Evolutionary conservation across 257 asterid species (phyloP), one percentile per base, ranked within the genome.

Genomic region (Solanum arcanum): DNA sequence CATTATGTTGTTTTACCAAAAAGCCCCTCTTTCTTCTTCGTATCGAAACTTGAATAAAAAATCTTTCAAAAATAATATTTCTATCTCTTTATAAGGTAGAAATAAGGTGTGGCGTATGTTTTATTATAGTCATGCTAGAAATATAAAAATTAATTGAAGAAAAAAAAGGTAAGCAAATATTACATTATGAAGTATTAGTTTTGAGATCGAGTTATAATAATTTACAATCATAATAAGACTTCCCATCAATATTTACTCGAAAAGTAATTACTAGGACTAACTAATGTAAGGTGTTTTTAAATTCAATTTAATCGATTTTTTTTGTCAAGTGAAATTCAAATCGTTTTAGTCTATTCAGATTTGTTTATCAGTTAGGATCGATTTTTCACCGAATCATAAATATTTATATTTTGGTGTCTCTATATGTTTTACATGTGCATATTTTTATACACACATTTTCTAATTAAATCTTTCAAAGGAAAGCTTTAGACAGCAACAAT

Each of bases 31-130:
- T 42, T 0, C 23, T 76, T 70, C 77, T 70, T 16, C 6, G 15
- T 8, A 31, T 31, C 1, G 1, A 4, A 72, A 16, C 0, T 9
- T 3, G 7, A 31, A 7, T 16, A 0, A 0, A 7, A 1, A 5
- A 3, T 13, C 0, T 70, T 15, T 70, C 2, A 2, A 4, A 31
- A 31, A 70, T 70, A 3, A 0, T 2, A 0, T 1, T 69, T 29
- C 0, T 14, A 15, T 3, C 1, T 3, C 1, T 69, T 29, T 3
- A 29, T 18, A 11, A 68, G 23, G 0, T 29, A 29, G 3, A 0
- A 7, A 13, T 68, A 68, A 68, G 23, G 5, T 29, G 7, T 21
- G 2, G 21, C 3, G 5, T 27, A 13, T 12, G 4, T 14, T 66
- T 6, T 68, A 0, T 27, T 68, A 27, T 27, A 1, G 5, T 27